These are phyloP conservation scores for Nothophytophthora sp. DNA, from an alignment of 352 stramenopile species.

Conservation along the genomic window DNA sequence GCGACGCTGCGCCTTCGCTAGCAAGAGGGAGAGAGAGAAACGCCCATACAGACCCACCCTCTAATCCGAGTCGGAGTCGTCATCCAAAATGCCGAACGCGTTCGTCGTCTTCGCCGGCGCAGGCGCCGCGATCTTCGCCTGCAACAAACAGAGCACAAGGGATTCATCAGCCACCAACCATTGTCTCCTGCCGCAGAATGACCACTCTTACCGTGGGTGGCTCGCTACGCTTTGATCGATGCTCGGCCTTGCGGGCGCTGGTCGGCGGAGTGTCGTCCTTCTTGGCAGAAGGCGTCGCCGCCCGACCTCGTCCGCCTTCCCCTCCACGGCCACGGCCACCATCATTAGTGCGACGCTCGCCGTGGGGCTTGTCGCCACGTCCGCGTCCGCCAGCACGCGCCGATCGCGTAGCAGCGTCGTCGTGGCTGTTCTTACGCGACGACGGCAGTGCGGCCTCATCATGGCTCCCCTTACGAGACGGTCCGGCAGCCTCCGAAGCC, in stretches of 20 bases:
- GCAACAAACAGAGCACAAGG: neutral
- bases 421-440: constrained; percentile 46
- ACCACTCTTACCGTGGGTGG: constrained; percentile 34
- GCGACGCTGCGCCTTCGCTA: constrained; percentile 5
- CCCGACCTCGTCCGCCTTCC: constrained; percentile 31
- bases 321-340: constrained; percentile 39
- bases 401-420: constrained; percentile 28
- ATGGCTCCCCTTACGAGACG: constrained; percentile 19
- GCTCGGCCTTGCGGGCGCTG: constrained; percentile 42
- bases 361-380: constrained; percentile 26
- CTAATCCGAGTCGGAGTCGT: constrained; percentile 76
- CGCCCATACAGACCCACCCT: constrained; percentile 8
- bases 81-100: constrained; percentile 53
- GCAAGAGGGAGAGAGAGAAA: constrained; percentile 16
- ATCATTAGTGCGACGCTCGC: constrained; percentile 17
- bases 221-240: constrained; percentile 46
- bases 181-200: neutral
- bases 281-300: constrained; percentile 1
- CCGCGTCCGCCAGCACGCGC: constrained; percentile 37
- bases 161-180: neutral
- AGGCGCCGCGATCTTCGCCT: constrained; percentile 48
- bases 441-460: constrained; percentile 29
- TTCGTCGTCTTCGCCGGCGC: constrained; percentile 71
- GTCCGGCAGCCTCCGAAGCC: constrained; percentile 1
- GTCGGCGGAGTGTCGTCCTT: constrained; percentile 25